Evolutionary conservation across 495 filamentous ascomycete genomes (phyloP).

Genomic region (Xylaria acuta): DNA sequence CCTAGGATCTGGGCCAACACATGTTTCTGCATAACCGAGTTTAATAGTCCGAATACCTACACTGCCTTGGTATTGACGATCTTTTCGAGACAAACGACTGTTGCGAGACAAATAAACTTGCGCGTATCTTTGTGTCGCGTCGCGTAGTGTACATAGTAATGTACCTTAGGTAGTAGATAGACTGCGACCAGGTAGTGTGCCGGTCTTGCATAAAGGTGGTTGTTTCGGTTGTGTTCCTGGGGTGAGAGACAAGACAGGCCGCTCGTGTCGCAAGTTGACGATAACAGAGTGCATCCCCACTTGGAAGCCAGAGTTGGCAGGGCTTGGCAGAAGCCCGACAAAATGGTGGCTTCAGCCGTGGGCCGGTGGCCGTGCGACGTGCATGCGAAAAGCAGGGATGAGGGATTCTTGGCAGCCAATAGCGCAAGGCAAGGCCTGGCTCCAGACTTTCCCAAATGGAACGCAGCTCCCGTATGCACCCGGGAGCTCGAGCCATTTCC

Average conservation of each 20-base stretch:
- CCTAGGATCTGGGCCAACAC: neutral
- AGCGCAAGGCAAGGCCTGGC: constrained; percentile 15
- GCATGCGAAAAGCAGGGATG: constrained; percentile 17
- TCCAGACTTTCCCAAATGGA: constrained; percentile 5
- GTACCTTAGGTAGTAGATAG: neutral
- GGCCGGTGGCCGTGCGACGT: neutral
- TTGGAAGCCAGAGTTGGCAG: constrained; percentile 9
- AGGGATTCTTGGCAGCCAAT: constrained; percentile 12
- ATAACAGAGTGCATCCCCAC: constrained; percentile 1
- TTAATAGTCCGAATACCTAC: neutral
- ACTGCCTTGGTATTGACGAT: neutral
- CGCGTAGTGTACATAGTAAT: neutral
- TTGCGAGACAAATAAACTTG: neutral
- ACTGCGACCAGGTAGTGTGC: neutral
- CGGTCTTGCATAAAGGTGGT: constrained; percentile 15
- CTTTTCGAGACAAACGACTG: constrained; percentile 1
- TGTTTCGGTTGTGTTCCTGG: constrained; percentile 10
- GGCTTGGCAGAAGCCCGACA: constrained; percentile 24
- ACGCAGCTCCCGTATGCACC: constrained; percentile 15
- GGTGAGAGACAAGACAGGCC: neutral
- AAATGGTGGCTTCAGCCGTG: constrained; percentile 19
- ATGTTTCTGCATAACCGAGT: constrained; percentile 9
- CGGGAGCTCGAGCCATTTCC: constrained; percentile 15
- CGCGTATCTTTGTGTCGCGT: neutral
- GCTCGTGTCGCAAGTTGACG: constrained; percentile 21